These are phyloP conservation scores for Lomentospora prolificans DNA, from an alignment of 2,329 filamentous ascomycete genomes.

Conservation along the genomic window DNA sequence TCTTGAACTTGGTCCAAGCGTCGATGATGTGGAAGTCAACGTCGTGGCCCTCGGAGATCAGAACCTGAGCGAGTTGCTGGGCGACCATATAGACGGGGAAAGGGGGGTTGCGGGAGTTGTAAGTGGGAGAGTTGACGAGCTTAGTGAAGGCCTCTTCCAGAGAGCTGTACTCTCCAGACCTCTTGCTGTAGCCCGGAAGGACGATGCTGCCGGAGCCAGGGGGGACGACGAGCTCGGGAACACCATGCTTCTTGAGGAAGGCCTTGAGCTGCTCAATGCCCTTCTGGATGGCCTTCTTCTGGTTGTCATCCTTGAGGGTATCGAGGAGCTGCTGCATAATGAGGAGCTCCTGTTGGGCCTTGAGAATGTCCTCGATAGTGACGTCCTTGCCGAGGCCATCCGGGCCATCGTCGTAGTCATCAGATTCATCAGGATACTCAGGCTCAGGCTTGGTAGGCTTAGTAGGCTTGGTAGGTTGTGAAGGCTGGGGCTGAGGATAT, in stretches of 20 bases:
- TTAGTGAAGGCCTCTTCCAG: constrained; percentile 3
- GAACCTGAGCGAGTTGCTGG: constrained; percentile 12
- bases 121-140: not conserved
- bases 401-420: not conserved
- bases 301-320: not conserved
- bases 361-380: constrained; percentile 7
- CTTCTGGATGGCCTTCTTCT: constrained; percentile 2
- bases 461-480: not conserved
- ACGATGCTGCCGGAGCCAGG: constrained; percentile 2
- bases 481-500: not conserved
- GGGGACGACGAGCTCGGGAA: not conserved
- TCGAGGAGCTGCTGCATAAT: constrained; percentile 6
- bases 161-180: not conserved
- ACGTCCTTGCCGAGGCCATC: not conserved
- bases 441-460: not conserved
- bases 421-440: not conserved
- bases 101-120: not conserved
- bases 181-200: constrained; percentile 1
- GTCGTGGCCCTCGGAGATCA: constrained; percentile 10
- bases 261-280: constrained; percentile 6
- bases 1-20: constrained; percentile 8
- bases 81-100: constrained; percentile 7
- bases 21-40: constrained; percentile 10
- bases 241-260: constrained; percentile 7
- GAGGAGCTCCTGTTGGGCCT: constrained; percentile 9